Base-by-base conservation (phyloP, 345 rosid species). In the Mallotus nudiflorus region DNA sequence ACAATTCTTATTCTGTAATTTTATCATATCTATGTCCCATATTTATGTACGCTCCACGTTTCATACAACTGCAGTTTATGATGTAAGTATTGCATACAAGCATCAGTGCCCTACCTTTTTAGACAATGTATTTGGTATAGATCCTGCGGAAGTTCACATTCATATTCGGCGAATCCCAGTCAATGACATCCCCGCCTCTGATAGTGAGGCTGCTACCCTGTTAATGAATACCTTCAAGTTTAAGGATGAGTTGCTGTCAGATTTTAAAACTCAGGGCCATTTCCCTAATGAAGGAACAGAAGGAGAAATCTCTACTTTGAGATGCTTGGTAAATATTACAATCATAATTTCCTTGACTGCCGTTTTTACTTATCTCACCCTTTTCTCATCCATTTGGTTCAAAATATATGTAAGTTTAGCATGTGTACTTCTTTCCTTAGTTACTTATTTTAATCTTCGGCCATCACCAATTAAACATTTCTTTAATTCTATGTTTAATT, bases 61-160 rank as follows among this genome's bases (percentile, higher is more conserved):
- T 48, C n/a, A 1, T 1, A 27, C 18, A 62, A 66, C 63, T 86
- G 91, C 96, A 88, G 96, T 88, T 54, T 91, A 89, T 70, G 97
- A 91, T 79, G 62, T 91, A 80, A 88, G 64, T 16, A 91, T 91
- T 11, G 89, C 93, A 1, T 91, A 91, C 75, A 91, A 88, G 82
- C 81, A 82, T 67, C 83, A 78, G 11, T 81, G 85, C 66, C 96
- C 97, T 58, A 77, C 84, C 71, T 89, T 91, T 74, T 6, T 91
- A 83, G 93, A 91, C 86, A 91, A 88, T 55, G 91, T 86, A 45
- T 91, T 91, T 31, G 96, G 97, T 6, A 78, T 88, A 45, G 90
- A 82, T 84, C 93, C 97, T 28, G 85, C 91, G 31, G 91, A 88
- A 84, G 97, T 89, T 67, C 97, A 91, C 73, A 82, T 91, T 39